These are phyloP conservation scores for Xerocomellus chrysenteron DNA, from an alignment of 768 basidiomycete genomes.

Conservation along the genomic window DNA sequence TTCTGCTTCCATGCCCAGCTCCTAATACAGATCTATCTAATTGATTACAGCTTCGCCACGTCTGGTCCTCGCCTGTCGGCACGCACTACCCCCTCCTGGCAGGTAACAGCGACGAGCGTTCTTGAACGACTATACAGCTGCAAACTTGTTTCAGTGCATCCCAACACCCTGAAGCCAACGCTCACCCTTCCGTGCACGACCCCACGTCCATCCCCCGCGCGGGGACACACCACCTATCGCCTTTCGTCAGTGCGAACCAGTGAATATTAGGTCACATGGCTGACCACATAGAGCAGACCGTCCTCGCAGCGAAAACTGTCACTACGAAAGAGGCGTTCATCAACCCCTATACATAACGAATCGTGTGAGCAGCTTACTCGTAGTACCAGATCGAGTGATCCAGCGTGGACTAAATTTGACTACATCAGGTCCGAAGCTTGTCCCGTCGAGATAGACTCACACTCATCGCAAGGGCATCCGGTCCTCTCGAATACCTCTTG, in stretches of 20 bases:
- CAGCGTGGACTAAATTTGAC: conserved; percentile 46
- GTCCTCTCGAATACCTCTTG: conserved; percentile 46
- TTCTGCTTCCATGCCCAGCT: conserved; percentile 9
- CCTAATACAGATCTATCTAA: conserved; percentile 12
- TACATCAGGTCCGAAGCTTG: conserved; percentile 8
- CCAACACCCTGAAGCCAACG: conserved; percentile 7
- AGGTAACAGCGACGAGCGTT: conserved; percentile 67
- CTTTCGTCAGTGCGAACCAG: background rate
- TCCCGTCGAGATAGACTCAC: conserved; percentile 39
- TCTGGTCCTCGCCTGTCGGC: conserved; percentile 50
- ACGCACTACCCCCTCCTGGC: conserved; percentile 79
- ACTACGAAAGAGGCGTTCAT: conserved; percentile 36
- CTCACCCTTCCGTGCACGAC: conserved; percentile 70
- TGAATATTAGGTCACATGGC: conserved; percentile 18
- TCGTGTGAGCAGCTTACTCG: conserved; percentile 42
- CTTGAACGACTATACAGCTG: conserved; percentile 73
- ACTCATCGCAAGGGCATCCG: conserved; percentile 57
- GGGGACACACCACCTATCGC: conserved; percentile 59
- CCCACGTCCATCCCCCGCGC: conserved; percentile 63
- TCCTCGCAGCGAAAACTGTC: conserved; percentile 76
- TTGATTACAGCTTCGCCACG: conserved; percentile 21
- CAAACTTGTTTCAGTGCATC: conserved; percentile 9
- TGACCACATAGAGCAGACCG: conserved; percentile 76
- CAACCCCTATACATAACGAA: background rate
- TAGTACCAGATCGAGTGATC: conserved; percentile 85